Conservation (phyloP, 1,284 basidiomycete species). For the Trichosporon inkin region DNA sequence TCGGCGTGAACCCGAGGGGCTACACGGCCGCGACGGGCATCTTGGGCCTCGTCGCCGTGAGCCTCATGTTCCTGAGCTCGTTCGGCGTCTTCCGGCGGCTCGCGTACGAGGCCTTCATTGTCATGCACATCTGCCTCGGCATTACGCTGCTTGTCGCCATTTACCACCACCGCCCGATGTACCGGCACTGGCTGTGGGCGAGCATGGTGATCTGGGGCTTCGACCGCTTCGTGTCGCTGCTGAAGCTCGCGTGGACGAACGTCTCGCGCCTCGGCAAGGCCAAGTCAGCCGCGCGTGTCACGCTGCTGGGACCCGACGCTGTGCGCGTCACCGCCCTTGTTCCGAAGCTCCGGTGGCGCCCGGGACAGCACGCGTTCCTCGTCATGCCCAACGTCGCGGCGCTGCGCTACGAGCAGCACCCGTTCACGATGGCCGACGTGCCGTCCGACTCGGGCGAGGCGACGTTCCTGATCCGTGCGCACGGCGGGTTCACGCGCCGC, state of each 20-base stretch:
- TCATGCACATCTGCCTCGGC: slow-evolving; percentile 9
- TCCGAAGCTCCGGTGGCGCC: slow-evolving; percentile 26
- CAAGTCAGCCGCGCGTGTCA: slow-evolving; percentile 36
- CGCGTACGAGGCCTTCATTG: slow-evolving; percentile 10
- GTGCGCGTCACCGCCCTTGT: slow-evolving; percentile 9
- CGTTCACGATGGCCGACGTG: slow-evolving; percentile 40
- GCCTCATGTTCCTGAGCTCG: slow-evolving; percentile 51
- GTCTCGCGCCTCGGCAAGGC: slow-evolving; percentile 16
- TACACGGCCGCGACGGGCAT: not conserved
- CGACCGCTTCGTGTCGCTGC: slow-evolving; percentile 5
- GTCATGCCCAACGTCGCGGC: slow-evolving; percentile 35
- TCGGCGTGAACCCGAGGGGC: not conserved
- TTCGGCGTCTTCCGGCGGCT: slow-evolving; percentile 32
- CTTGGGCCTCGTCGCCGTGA: slow-evolving; percentile 37
- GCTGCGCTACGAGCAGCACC: slow-evolving; percentile 45
- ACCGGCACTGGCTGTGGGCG: not conserved
- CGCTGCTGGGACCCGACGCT: slow-evolving; percentile 54
- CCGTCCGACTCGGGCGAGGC: slow-evolving; percentile 12
- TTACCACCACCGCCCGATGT: slow-evolving; percentile 4
- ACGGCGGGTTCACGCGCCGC: slow-evolving; percentile 34
- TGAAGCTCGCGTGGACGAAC: not conserved
- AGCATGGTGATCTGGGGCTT: slow-evolving; percentile 17
- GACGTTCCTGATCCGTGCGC: slow-evolving; percentile 18
- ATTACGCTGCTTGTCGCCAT: slow-evolving; percentile 1
- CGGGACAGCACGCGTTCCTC: slow-evolving; percentile 40